These are phyloP conservation scores for Sphaerobolus stellatus DNA, from an alignment of 1,284 basidiomycete species.

Conservation along the genomic window DNA sequence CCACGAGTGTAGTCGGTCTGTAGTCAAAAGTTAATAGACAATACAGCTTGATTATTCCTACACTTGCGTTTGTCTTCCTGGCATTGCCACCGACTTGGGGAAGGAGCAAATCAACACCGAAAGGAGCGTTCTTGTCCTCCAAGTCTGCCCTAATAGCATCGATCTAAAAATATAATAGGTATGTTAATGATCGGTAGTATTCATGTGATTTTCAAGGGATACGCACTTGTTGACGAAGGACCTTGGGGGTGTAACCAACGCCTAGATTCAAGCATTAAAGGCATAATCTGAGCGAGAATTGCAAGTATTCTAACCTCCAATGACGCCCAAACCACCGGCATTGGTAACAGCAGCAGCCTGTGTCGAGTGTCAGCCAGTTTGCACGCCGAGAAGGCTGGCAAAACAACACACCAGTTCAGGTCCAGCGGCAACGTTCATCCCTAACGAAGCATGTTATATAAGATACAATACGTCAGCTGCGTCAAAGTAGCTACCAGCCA, in stretches of 20 bases:
- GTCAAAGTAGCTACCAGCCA: constrained; percentile 56
- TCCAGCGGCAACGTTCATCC: constrained; percentile 88
- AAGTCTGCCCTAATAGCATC: constrained; percentile 69
- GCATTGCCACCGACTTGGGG: constrained; percentile 81
- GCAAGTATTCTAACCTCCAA: constrained; percentile 61
- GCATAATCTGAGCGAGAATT: not conserved
- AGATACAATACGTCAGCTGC: too few species aligned
- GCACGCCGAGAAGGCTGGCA: too few species aligned
- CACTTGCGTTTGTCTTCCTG: constrained; percentile 78
- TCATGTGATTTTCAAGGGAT: constrained; percentile 15
- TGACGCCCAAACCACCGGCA: constrained; percentile 84
- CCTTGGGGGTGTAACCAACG: constrained; percentile 74
- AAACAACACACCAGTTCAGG: constrained; percentile 56
- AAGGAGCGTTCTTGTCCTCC: constrained; percentile 70
- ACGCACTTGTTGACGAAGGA: constrained; percentile 67
- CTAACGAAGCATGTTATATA: constrained; percentile 26
- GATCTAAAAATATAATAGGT: constrained; percentile 48
- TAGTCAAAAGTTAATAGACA: constrained; percentile 19
- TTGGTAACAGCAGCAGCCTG: constrained; percentile 81
- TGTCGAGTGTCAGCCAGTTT: constrained; percentile 1
- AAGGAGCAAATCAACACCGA: constrained; percentile 84
- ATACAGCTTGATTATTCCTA: constrained; percentile 1
- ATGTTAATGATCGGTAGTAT: not conserved
- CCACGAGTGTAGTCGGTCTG: constrained; percentile 83
- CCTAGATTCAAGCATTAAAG: not conserved